Evolutionary conservation across 1,139 yeast genomes (phyloP), one percentile per base, ranked within the genome.

Genomic region (Candida freyschussii): DNA sequence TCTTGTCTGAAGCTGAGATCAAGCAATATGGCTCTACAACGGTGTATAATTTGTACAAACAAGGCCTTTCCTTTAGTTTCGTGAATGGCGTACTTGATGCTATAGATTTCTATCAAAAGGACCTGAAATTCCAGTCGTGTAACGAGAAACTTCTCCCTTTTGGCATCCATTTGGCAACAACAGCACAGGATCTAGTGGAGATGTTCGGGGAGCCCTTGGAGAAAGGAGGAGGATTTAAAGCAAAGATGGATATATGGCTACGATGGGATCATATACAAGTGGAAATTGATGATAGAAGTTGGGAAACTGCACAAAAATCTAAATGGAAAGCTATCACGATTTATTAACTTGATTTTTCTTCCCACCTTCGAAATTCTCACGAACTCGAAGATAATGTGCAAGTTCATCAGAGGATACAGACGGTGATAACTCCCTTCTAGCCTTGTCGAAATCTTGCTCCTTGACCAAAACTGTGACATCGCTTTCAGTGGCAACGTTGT

Each of bases 341-440:
- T 13, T 17, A 7, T 28, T 29, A 13, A 17, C 19, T 18, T 23
- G 11, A 10, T 31, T 27, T 20, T 28, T 36, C 27, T 48, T 47
- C 3, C 45, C 49, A 25, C 55, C 54, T 55, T 86, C 96, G 55
- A 91, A 91, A 50, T 75, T 81, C 47, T 77, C 75, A 44, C 94
- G 72, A 15, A 91, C 84, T 32, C 74, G 60, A 47, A 81, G 63
- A 53, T 91, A 91, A 50, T 91, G 97, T 22, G 70, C 69, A 37
- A 91, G 65, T 53, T 91, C 98, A 29, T 85, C 95, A 4, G 78
- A 78, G 34, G 95, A 83, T 12, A 91, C 96, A 26, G 93, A 79
- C 1, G 97, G 95, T 15, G 73, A 69, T 46, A 89, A 67, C 39
- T 79, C 86, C 11, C 63, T 56, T 44, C 75, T 78, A 0, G 97